Base-by-base conservation (phyloP, 257 asterid species). In the Capsicum rhomboideum region DNA sequence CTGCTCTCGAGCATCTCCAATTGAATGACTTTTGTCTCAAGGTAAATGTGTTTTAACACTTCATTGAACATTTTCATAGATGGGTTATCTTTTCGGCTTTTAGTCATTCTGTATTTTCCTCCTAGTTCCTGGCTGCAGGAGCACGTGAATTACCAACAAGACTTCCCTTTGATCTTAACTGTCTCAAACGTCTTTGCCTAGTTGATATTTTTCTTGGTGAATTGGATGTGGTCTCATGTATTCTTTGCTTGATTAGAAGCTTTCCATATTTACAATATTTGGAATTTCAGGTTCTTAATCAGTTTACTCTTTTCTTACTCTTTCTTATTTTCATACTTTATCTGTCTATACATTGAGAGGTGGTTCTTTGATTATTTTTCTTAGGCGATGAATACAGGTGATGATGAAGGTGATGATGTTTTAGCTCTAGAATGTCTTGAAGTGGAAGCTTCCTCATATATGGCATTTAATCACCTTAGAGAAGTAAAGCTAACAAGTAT, bases 211-310 rank as follows among this genome's bases (percentile, higher is more conserved):
- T 77, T 46, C 2, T 87, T 10, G 40, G 26, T 63, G 69, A 26
- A 12, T 63, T 0, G 55, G 64, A 0, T 16, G 87, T 74, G 77
- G 18, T 85, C 13, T 56, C 74, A 0, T 8, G 0, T 68, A 11
- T 13, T 83, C 84, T 85, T 82, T 85, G 83, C 83, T 34, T 83
- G 49, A 53, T 87, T 1, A 79, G 86, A 85, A 87, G 85, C 85
- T 85, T 82, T 13, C 86, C 86, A 1, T 79, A 82, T 64, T 26
- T 87, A 29, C 79, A 59, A 40, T 31, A 52, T 26, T 6, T 82
- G 6, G 37, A 85, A 34, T 68, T 87, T 20, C 10, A 71, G 79
- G 79, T 71, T 0, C 20, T 71, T 0, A 71, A 40, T 54, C 20
- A 0, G 1, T n/a, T n/a, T n/a, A n/a, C n/a, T n/a, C n/a, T n/a